These are phyloP conservation scores for Saccharomyces jurei DNA, from an alignment of 805 yeast species.

Conservation along the genomic window DNA sequence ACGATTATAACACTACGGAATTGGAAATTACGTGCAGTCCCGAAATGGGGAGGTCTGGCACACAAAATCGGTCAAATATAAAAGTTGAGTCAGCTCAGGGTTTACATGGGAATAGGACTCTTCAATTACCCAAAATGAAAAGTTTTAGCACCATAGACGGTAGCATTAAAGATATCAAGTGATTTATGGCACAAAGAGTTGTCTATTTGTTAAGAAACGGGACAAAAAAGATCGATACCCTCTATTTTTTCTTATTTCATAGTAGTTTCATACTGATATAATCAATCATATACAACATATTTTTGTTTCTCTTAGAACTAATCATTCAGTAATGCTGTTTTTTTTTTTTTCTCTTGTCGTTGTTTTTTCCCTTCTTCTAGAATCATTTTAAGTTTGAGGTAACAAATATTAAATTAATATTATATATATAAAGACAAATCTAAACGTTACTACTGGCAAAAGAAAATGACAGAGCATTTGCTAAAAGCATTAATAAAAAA, in stretches of 20 bases:
- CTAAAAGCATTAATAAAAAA: background rate
- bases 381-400: background rate
- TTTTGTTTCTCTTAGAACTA: background rate
- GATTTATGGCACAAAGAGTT: background rate
- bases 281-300: background rate
- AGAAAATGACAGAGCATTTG: background rate
- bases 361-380: background rate
- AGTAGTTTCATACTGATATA: background rate
- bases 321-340: background rate
- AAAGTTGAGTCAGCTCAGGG: background rate
- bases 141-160: slow-evolving; percentile 24
- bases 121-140: slow-evolving; percentile 20
- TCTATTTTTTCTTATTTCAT: background rate
- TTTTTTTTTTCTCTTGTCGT: background rate
- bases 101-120: background rate
- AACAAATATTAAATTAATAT: background rate
- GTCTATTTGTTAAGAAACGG: background rate
- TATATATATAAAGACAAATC: background rate
- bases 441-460: background rate
- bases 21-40: slow-evolving; percentile 6
- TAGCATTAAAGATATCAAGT: slow-evolving; percentile 13
- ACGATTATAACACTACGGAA: slow-evolving; percentile 12
- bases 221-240: background rate
- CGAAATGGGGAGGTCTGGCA: background rate
- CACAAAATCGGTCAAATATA: background rate